Percentiles rank a stretch among this genome's conserved stretches.
Conservation (phyloP, 495 filamentous ascomycete species). For the Talaromyces thailandensis region DNA sequence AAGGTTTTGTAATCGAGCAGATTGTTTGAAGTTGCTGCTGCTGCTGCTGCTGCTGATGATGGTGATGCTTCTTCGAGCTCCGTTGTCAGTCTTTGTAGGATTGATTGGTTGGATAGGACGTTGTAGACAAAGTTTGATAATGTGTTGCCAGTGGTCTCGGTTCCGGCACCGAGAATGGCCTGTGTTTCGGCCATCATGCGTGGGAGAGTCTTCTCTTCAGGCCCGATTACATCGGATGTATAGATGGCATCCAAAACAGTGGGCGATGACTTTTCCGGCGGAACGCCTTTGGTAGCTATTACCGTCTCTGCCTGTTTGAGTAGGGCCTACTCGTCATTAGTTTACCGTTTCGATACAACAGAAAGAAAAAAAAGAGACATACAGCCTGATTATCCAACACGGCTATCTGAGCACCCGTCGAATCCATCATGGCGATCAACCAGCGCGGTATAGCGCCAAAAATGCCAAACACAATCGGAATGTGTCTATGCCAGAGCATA, state of each 20-base stretch:
- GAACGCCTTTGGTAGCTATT: conserved; percentile 3
- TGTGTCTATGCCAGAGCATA: conserved; percentile 10
- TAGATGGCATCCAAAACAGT: conserved; percentile 30
- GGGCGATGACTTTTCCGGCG: neutral
- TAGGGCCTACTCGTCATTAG: neutral
- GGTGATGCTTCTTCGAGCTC: conserved; percentile 19
- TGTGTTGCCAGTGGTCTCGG: conserved; percentile 23
- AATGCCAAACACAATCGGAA: conserved; percentile 2
- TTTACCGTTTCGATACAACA: neutral
- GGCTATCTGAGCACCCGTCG: conserved; percentile 5
- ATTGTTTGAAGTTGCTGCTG: neutral
- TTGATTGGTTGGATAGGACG: conserved; percentile 14
- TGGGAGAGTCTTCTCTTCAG: conserved; percentile 8
- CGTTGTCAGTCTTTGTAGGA: conserved; percentile 13
- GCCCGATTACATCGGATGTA: conserved; percentile 15
- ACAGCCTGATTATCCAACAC: conserved; percentile 8
- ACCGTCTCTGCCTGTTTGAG: conserved; percentile 6
- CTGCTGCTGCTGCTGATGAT: too few relatives aligned
- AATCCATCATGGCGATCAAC: conserved; percentile 5
- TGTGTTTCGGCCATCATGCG: conserved; percentile 24
- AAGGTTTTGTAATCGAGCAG: conserved; percentile 12
- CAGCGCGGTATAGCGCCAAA: conserved; percentile 5
- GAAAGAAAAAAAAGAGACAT: neutral
- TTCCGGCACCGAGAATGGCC: conserved; percentile 27
- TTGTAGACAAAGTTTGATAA: conserved; percentile 13